A percentile compares a stretch with the other conserved stretches of the same genome.
These are phyloP conservation scores for Saccharum spontaneum DNA, from an alignment of 176 grass and related monocot genomes.

Conservation along the genomic window DNA sequence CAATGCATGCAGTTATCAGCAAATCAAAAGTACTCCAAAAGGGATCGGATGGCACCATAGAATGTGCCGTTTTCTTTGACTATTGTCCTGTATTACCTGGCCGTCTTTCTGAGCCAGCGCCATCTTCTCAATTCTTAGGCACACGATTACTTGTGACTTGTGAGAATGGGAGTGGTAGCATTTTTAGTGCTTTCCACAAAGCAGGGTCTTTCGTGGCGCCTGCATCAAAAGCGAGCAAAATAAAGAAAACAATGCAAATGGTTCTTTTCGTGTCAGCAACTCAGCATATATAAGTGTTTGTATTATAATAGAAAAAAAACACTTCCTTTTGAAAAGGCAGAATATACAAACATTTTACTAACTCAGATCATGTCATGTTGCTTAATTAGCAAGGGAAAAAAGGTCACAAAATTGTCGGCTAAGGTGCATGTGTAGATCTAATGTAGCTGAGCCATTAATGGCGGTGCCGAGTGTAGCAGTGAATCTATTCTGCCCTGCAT, in stretches of 20 bases:
- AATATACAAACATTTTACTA: neutral
- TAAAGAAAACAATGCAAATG: neutral
- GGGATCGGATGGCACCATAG: neutral
- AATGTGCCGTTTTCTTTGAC: neutral
- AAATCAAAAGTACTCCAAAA: neutral
- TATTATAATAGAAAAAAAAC: neutral
- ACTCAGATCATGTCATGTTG: slow-evolving; percentile 11
- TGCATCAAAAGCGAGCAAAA: neutral
- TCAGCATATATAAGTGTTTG: neutral
- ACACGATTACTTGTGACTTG: neutral
- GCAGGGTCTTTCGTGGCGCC: neutral
- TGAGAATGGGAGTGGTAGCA: neutral
- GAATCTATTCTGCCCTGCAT: slow-evolving; percentile 3
- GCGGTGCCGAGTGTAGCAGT: neutral
- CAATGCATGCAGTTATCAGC: neutral
- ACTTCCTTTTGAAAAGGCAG: neutral
- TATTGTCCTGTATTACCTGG: neutral
- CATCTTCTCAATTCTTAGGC: neutral
- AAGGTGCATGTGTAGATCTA: neutral
- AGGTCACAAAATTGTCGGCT: slow-evolving; percentile 3
- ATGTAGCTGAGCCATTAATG: slow-evolving; percentile 34
- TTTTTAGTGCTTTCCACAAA: neutral
- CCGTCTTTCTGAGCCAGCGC: neutral
- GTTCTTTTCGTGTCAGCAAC: neutral
- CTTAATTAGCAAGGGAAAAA: neutral